phyloP scores from a whole-genome alignment of 2,329 filamentous ascomycete species.

The Stemphylium beticola region DNA sequence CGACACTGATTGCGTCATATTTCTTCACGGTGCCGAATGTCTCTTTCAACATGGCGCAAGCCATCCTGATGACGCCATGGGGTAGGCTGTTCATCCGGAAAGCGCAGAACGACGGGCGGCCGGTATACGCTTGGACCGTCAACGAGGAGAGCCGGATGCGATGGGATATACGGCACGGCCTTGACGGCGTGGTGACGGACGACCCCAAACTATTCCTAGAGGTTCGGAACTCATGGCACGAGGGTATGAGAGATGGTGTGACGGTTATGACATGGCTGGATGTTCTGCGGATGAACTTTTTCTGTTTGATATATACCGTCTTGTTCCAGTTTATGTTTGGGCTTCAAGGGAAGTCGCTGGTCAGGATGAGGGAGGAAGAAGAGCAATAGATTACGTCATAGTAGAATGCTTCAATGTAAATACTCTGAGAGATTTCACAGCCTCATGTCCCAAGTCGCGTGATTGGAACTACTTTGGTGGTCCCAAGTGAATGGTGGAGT shows the following conservation, averaged over 20 bases:
- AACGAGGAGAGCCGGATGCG: conserved; percentile 81
- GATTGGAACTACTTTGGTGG: neutral
- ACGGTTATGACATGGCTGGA: conserved; percentile 39
- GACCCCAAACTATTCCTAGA: conserved; percentile 73
- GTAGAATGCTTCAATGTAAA: neutral
- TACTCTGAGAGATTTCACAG: neutral
- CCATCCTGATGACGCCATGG: conserved; percentile 69
- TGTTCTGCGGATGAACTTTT: conserved; percentile 41
- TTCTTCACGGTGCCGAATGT: conserved; percentile 73
- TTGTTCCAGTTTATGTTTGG: conserved; percentile 44
- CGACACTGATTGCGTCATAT: conserved; percentile 69
- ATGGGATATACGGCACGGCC: conserved; percentile 70
- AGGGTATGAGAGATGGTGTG: conserved; percentile 39
- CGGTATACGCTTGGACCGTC: conserved; percentile 84
- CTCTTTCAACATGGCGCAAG: conserved; percentile 78
- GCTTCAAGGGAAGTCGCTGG: conserved; percentile 26
- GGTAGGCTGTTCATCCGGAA: conserved; percentile 71
- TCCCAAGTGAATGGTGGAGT: neutral
- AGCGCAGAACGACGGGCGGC: conserved; percentile 61
- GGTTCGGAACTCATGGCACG: conserved; percentile 55
- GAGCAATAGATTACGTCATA: neutral
- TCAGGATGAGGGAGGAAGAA: conserved; percentile 17
- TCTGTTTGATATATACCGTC: conserved; percentile 41
- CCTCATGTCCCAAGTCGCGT: neutral
- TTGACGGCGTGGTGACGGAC: conserved; percentile 88